A percentile compares a stretch with the other conserved stretches of the same genome.
These are phyloP conservation scores for Stipa capillata DNA, from an alignment of 176 grass and related monocot genomes.

Conservation along the genomic window DNA sequence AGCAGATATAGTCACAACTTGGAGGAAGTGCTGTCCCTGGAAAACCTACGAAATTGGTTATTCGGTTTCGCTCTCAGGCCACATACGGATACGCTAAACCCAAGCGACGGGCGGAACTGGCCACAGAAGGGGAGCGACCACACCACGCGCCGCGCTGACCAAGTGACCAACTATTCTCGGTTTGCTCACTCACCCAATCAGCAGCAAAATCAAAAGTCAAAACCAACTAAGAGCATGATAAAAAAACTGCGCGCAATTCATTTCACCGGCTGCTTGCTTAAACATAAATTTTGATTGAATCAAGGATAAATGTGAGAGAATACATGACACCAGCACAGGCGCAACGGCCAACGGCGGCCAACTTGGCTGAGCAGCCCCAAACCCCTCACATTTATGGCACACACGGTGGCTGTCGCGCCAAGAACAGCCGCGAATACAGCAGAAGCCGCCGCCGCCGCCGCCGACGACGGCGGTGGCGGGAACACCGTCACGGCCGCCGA, in stretches of 20 bases:
- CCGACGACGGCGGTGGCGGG: neutral
- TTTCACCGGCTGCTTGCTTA: neutral
- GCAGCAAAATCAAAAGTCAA: neutral
- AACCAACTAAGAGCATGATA: neutral
- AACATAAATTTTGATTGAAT: constrained; percentile 17
- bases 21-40: no score
- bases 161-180: neutral
- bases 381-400: neutral
- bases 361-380: neutral
- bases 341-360: constrained; percentile 25
- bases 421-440: neutral
- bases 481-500: neutral
- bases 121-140: neutral
- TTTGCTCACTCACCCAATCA: neutral
- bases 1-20: neutral
- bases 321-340: constrained; percentile 6
- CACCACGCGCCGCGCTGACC: neutral
- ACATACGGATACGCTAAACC: neutral
- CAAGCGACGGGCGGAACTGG: neutral
- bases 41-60: neutral
- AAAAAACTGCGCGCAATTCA: no score
- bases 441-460: neutral
- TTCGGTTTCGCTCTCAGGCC: neutral
- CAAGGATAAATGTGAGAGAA: neutral
- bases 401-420: neutral